Conservation (phyloP, 2,329 filamentous ascomycete genomes). For the Pseudocercospora vitis region DNA sequence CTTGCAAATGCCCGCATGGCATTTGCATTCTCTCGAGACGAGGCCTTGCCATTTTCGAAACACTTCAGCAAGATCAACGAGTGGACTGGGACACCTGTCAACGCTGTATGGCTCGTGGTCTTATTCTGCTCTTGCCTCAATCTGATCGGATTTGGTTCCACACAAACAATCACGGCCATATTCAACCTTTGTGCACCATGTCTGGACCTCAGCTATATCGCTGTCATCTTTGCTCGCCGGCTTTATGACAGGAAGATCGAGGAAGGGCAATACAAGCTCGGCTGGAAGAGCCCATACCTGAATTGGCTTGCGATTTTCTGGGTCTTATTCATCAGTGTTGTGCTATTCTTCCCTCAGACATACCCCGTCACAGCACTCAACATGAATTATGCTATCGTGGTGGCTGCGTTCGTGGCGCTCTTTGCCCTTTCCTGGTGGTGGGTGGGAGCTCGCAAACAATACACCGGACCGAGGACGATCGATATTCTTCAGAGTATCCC, state of each 20-base stretch:
- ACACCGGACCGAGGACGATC: constrained; percentile 60
- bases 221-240: constrained; percentile 56
- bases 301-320: constrained; percentile 52
- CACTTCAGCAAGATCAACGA: constrained; percentile 48
- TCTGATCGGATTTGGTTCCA: constrained; percentile 54
- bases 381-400: constrained; percentile 52
- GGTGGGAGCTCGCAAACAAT: constrained; percentile 47
- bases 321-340: constrained; percentile 62
- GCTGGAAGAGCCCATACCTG: constrained; percentile 55
- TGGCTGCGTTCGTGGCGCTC: constrained; percentile 51
- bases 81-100: constrained; percentile 59
- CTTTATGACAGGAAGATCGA: constrained; percentile 11
- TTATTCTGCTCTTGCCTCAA: constrained; percentile 55
- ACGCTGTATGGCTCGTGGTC: constrained; percentile 65
- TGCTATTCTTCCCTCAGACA: constrained; percentile 55
- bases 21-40: constrained; percentile 44
- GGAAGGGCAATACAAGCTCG: constrained; percentile 36
- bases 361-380: constrained; percentile 46
- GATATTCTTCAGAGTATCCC: constrained; percentile 45
- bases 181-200: constrained; percentile 51
- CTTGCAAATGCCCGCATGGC: constrained; percentile 55
- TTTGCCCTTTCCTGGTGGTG: constrained; percentile 50
- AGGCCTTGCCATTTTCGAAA: constrained; percentile 40
- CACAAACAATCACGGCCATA: constrained; percentile 52
- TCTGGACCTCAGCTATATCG: constrained; percentile 57